Conservation (phyloP, 1,284 basidiomycete species). For the Microbotryum intermedium region DNA sequence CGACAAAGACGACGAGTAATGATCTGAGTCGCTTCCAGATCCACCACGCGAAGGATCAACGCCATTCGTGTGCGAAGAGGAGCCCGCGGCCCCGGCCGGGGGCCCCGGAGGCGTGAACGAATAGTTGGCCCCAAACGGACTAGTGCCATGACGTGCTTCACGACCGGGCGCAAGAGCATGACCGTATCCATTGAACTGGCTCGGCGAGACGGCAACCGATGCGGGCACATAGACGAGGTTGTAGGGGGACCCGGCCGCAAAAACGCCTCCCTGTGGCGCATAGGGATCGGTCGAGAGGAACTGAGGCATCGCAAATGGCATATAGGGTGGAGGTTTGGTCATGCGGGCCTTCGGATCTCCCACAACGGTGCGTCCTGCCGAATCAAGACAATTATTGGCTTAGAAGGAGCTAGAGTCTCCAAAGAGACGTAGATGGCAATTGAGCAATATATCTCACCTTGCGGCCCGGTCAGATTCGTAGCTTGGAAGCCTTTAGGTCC, state of each 20-base stretch:
- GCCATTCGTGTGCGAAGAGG: neutral
- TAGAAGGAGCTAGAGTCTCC: neutral
- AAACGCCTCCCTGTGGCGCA: neutral
- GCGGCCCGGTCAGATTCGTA: slow-evolving; percentile 32
- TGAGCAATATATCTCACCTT: slow-evolving; percentile 8
- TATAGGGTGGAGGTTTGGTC: slow-evolving; percentile 23
- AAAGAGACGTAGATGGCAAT: neutral
- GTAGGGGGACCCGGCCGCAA: neutral
- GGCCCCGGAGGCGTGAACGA: neutral
- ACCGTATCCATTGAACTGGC: slow-evolving; percentile 18
- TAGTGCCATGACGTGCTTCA: neutral
- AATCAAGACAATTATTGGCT: no score
- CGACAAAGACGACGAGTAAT: neutral
- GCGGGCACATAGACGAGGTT: slow-evolving; percentile 28
- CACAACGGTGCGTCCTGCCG: slow-evolving; percentile 21
- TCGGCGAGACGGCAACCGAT: slow-evolving; percentile 8
- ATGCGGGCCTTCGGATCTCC: slow-evolving; percentile 32
- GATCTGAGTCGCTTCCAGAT: neutral
- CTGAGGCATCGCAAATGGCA: slow-evolving; percentile 8
- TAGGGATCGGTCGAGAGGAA: neutral
- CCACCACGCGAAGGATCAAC: neutral
- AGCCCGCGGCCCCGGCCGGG: neutral
- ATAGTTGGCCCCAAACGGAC: neutral
- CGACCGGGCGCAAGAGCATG: neutral
- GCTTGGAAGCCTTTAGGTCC: slow-evolving; percentile 35